Base-by-base conservation (phyloP, 2,329 filamentous ascomycete genomes). In the Rhytidhysteron rufulum region DNA sequence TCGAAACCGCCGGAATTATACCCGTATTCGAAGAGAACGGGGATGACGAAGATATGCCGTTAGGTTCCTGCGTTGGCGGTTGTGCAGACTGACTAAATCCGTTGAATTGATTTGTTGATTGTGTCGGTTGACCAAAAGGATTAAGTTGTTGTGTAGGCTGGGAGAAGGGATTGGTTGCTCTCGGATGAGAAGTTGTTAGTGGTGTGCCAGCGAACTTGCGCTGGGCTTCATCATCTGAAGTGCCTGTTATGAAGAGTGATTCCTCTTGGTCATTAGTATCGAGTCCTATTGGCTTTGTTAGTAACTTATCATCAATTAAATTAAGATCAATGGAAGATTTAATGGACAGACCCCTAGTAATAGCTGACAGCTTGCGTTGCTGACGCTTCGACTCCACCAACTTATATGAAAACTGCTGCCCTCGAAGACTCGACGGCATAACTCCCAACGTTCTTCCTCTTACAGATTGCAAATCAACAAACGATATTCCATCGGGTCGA, bases 331-430 rank as follows among this genome's bases (percentile, higher is more conserved):
- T 67, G 15, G 80, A 77, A 50, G 75, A 68, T 32, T 64, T 63
- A 33, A 81, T 70, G 32, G 63, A 72, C 55, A 80, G 63, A 11
- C 79, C 79, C 51, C 75, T 70, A 39, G 82, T 74, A 20, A 83
- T 62, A 7, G 79, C 74, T 17, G 73, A 71, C n/a, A 80, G 58
- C 2, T 68, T 73, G 49, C 80, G 71, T 17, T 72, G 70, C 40
- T 70, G 66, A 29, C 79, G 72, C 58, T 84, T 84, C 19, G 63
- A 62, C 54, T 83, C 80, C 13, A 83, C 80, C 37, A 77, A 66
- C 4, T 50, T 63, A 16, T 72, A 59, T 1, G 77, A 80, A 45
- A 76, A 78, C 13, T 66, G 63, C 48, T 82, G 79, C 22, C 70
- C 68, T n/a, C 58, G 59, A 35, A 62, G 40, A 30, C 45, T 51